Conservation (phyloP, 495 filamentous ascomycete genomes). For the Annulohypoxylon maeteangense region DNA sequence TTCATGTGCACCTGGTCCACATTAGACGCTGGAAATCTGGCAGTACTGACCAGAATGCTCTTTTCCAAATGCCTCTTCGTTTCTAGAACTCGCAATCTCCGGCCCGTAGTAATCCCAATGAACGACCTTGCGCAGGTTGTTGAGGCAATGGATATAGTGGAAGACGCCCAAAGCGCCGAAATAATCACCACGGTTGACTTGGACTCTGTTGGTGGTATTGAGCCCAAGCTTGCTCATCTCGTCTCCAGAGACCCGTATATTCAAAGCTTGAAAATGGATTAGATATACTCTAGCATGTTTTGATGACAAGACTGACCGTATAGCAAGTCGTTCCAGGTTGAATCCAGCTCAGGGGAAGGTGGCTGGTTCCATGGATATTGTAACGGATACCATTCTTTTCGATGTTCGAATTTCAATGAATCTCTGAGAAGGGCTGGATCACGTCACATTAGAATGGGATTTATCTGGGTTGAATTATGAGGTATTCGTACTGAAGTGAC, state of each 20-base stretch:
- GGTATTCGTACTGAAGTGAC: conserved; percentile 6
- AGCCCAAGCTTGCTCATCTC: conserved; percentile 38
- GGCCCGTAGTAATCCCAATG: conserved; percentile 41
- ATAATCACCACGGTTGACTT: conserved; percentile 46
- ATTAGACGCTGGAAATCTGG: not conserved
- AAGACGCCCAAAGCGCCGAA: conserved; percentile 48
- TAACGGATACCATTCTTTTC: conserved; percentile 34
- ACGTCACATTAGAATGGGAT: not conserved
- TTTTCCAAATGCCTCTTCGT: conserved; percentile 10
- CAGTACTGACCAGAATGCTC: conserved; percentile 21
- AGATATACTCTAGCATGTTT: conserved; percentile 1
- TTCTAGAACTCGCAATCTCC: not conserved
- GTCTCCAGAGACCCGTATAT: conserved; percentile 43
- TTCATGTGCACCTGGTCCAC: not conserved
- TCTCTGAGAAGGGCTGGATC: conserved; percentile 12
- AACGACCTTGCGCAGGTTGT: conserved; percentile 38
- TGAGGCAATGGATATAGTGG: conserved; percentile 51
- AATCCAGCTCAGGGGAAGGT: conserved; percentile 43
- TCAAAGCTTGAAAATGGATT: conserved; percentile 31
- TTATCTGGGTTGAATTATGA: not conserved
- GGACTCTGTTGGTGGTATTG: conserved; percentile 42
- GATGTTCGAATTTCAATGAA: conserved; percentile 37
- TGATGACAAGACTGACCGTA: conserved; percentile 21
- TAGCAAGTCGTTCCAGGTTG: conserved; percentile 46
- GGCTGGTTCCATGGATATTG: conserved; percentile 40